These are phyloP conservation scores for Globisporangium orthogonon DNA, from an alignment of 352 stramenopile species.

Conservation along the genomic window DNA sequence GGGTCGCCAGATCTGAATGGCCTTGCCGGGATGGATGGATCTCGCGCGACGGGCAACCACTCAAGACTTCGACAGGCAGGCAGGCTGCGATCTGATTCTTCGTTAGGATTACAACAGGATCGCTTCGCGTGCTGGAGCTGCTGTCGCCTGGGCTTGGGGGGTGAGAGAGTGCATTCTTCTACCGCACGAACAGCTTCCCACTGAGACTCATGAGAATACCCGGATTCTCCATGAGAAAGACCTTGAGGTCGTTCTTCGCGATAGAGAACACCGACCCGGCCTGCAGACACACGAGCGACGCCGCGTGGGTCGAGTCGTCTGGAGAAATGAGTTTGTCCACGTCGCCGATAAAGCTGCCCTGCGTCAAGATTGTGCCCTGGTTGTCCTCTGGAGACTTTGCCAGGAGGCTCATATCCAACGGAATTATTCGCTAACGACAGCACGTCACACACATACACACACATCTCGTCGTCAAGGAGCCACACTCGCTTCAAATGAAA, in stretches of 20 bases:
- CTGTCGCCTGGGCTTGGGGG: neutral
- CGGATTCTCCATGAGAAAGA: slow-evolving; percentile 67
- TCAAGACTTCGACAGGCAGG: no score
- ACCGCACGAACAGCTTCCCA: slow-evolving; percentile 44
- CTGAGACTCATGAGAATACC: slow-evolving; percentile 72
- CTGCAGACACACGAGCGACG: slow-evolving; percentile 50
- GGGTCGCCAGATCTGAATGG: no score
- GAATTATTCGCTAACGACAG: slow-evolving; percentile 38
- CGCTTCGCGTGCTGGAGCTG: no score
- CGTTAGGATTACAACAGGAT: no score
- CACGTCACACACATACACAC: slow-evolving; percentile 1
- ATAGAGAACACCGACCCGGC: slow-evolving; percentile 53
- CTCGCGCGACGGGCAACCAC: no score
- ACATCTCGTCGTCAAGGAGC: slow-evolving; percentile 18
- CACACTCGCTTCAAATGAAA: slow-evolving; percentile 4
- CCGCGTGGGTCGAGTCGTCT: slow-evolving; percentile 49
- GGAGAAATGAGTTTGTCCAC: slow-evolving; percentile 56
- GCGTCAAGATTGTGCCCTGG: slow-evolving; percentile 36
- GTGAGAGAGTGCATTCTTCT: neutral
- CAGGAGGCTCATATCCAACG: slow-evolving; percentile 47
- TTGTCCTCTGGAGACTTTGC: slow-evolving; percentile 26
- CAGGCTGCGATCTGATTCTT: no score
- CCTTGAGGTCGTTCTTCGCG: slow-evolving; percentile 60
- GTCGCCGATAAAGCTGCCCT: slow-evolving; percentile 60
- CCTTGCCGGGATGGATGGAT: no score